phyloP scores from a whole-genome alignment of 2,329 filamentous ascomycete species.

The Trichoderma afroharzianum region DNA sequence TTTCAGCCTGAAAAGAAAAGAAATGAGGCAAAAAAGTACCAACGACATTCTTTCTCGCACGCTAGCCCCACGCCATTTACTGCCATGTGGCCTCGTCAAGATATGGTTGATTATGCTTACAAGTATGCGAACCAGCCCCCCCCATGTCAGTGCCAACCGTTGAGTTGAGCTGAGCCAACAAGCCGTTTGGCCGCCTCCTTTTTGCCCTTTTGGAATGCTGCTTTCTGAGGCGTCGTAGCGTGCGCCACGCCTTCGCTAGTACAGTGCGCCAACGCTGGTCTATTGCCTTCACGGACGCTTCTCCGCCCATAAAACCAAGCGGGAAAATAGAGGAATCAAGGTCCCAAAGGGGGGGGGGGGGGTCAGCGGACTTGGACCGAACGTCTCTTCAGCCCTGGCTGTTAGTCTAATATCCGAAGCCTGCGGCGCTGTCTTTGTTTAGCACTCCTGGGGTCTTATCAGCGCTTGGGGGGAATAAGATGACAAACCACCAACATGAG shows the following conservation, averaged over 20 bases:
- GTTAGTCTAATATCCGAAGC: neutral
- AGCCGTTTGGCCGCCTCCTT: neutral
- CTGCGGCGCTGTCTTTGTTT: neutral
- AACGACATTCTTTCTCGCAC: neutral
- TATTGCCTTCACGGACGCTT: neutral
- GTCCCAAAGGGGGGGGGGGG: neutral
- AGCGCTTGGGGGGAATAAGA: neutral
- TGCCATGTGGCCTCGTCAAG: neutral
- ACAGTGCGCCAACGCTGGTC: neutral
- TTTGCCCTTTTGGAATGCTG: neutral
- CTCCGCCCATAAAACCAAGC: neutral
- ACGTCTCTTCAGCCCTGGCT: neutral
- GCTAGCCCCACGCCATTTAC: neutral
- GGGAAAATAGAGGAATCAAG: neutral
- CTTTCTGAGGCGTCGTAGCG: neutral
- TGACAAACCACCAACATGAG: neutral
- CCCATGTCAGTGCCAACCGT: neutral
- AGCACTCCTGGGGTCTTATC: neutral
- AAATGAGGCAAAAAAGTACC: neutral
- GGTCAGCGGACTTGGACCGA: neutral
- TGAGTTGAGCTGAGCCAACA: neutral
- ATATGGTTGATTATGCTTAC: conserved; percentile 16
- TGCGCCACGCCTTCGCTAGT: neutral
- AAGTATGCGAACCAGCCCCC: conserved; percentile 2
- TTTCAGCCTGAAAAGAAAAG: neutral